Evolutionary conservation across 1,139 yeast genomes (phyloP).

Genomic region (Geotrichum reessii): DNA sequence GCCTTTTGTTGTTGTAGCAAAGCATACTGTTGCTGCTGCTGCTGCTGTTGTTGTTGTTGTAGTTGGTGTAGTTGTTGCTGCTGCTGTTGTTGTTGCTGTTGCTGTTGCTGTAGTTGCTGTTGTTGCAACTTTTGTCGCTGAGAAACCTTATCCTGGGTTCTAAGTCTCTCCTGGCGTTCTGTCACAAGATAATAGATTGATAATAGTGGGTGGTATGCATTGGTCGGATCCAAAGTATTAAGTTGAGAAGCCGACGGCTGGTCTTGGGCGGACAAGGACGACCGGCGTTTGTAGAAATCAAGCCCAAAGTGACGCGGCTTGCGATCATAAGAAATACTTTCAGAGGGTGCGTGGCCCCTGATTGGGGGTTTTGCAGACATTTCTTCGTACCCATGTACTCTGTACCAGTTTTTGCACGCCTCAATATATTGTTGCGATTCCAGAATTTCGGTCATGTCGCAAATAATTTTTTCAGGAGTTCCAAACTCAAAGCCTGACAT

Average conservation of each 20-base stretch:
- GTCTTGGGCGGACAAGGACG: conserved; percentile 3
- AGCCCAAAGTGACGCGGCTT: conserved; percentile 24
- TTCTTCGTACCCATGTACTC: conserved; percentile 26
- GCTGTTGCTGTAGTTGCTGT: conserved; percentile 6
- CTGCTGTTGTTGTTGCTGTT: conserved; percentile 17
- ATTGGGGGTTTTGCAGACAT: conserved; percentile 1
- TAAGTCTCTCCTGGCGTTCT: conserved; percentile 61
- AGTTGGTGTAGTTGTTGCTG: conserved; percentile 14
- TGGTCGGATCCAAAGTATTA: conserved; percentile 63
- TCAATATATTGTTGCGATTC: conserved; percentile 63
- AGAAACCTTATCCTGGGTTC: conserved; percentile 21
- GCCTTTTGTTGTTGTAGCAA: conserved; percentile 6
- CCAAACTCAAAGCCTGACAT: conserved; percentile 82
- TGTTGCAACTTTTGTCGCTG: conserved; percentile 22
- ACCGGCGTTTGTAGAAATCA: conserved; percentile 27
- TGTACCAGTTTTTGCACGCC: conserved; percentile 62
- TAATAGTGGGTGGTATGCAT: conserved; percentile 81
- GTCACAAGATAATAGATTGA: conserved; percentile 82
- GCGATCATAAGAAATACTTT: conserved; percentile 1
- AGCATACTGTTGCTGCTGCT: conserved; percentile 16
- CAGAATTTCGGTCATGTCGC: conserved; percentile 54
- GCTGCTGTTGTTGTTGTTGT: conserved; percentile 17
- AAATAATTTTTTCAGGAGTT: conserved; percentile 51
- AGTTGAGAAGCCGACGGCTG: neutral
- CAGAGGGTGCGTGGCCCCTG: neutral